Evolutionary conservation across 345 rosid species (phyloP), one percentile per base, ranked within the genome.

Genomic region (Lenwebbia sp.): DNA sequence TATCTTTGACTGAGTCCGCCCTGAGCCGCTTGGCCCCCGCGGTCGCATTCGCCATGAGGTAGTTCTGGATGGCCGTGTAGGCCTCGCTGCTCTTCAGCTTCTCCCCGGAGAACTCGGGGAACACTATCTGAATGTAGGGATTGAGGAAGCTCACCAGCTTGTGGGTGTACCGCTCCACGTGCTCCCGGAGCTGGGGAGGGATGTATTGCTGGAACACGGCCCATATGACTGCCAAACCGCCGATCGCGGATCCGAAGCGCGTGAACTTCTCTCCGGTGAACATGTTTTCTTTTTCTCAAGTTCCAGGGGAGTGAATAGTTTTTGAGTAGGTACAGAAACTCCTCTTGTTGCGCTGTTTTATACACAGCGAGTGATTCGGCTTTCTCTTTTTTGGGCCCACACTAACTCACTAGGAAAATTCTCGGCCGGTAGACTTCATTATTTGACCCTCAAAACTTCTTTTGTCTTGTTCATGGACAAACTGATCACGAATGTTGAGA

Each of bases 71-170:
- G 49, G 87, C 86, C 3, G 88, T 54, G 89, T 89, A 90, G 26
- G 86, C 93, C n/a, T 90, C 91, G 57, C 90, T 91, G 75, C 87
- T 74, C 85, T 82, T 87, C 82, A 90, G 87, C 19, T 81, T 85
- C 52, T 90, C 89, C 55, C 91, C 92, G 0, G 86, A 60, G 83
- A 84, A 90, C 52, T 94, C 93, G 56, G 86, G 83, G 44, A 94
- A 94, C 3, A 54, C 90, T 65, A 94, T 91, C 44, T 91, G 86
- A 37, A 92, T 88, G 84, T 90, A 94, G 28, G 93, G 95, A 74
- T 90, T 78, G 54, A 88, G 52, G 28, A 83, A 82, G 54, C 52
- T 21, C 47, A 85, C 60, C 37, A 89, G 21, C 52, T 60, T 87
- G 22, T 83, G 86, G 52, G 85, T 10, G 54, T 85, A 86, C 56